These are phyloP conservation scores for Hypoxylon sp. DNA, from an alignment of 2,329 filamentous ascomycete species.

Conservation along the genomic window DNA sequence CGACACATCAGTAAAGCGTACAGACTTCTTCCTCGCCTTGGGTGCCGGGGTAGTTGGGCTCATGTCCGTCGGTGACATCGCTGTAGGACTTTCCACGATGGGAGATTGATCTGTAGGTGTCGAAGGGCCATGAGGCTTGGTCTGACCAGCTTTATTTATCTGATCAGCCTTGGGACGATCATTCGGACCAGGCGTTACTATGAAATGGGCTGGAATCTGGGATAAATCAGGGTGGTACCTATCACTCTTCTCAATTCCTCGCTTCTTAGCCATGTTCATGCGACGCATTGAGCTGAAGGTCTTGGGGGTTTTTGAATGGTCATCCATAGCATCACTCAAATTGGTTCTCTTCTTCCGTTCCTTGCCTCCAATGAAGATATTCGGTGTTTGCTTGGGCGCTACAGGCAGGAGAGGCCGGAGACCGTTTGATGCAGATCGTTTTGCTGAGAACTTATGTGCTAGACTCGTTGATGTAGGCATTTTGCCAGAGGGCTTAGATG, in stretches of 20 bases:
- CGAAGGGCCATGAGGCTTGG: not conserved
- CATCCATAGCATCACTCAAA: constrained; percentile 51
- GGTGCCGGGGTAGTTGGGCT: constrained; percentile 9
- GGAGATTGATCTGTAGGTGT: constrained; percentile 6
- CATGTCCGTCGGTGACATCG: constrained; percentile 16
- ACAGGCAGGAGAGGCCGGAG: constrained; percentile 34
- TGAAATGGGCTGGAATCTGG: constrained; percentile 44
- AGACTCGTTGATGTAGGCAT: constrained; percentile 19
- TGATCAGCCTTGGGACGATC: constrained; percentile 12
- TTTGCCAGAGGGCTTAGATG: constrained; percentile 1
- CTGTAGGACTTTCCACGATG: constrained; percentile 19
- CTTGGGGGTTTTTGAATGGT: constrained; percentile 53
- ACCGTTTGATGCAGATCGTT: constrained; percentile 38
- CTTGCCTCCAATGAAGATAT: constrained; percentile 58
- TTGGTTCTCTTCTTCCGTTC: constrained; percentile 48
- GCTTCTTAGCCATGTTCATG: constrained; percentile 53
- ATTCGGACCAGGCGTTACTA: constrained; percentile 38
- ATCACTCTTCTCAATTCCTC: constrained; percentile 56
- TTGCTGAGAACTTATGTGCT: constrained; percentile 37
- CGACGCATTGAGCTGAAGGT: constrained; percentile 51
- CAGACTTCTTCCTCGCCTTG: constrained; percentile 51
- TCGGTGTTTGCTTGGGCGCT: constrained; percentile 39
- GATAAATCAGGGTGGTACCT: constrained; percentile 49
- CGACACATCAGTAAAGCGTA: constrained; percentile 48
- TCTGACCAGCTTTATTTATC: not conserved